Evolutionary conservation across 768 basidiomycete species (phyloP).

Genomic region (Auriculariales sp.): DNA sequence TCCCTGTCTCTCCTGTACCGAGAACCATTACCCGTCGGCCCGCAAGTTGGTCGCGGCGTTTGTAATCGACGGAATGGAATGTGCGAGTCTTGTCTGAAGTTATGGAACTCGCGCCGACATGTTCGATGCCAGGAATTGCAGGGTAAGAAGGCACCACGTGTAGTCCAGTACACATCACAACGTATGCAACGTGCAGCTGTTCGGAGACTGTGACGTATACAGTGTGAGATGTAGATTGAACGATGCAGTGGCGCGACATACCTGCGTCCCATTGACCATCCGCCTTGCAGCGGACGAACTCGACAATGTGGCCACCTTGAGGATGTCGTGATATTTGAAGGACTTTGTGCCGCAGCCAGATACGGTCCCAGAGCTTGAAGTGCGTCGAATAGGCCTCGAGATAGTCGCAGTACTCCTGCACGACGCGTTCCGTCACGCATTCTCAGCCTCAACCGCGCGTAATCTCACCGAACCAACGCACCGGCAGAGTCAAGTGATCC

Average conservation of each 20-base stretch:
- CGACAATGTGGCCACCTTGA: constrained; percentile 23
- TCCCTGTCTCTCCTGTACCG: constrained; percentile 48
- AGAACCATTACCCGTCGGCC: constrained; percentile 38
- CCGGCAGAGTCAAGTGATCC: constrained; percentile 33
- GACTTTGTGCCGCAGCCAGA: constrained; percentile 24
- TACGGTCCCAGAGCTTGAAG: constrained; percentile 24
- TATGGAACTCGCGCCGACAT: constrained; percentile 14
- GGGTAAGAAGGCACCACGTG: constrained; percentile 42
- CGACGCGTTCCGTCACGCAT: background rate
- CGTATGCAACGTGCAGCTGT: constrained; percentile 22
- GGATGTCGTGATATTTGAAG: constrained; percentile 20
- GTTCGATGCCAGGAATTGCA: constrained; percentile 31
- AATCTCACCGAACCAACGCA: constrained; percentile 6
- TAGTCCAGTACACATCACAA: constrained; percentile 41
- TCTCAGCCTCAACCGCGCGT: background rate
- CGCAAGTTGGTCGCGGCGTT: constrained; percentile 26
- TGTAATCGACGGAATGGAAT: constrained; percentile 41
- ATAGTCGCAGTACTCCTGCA: constrained; percentile 35
- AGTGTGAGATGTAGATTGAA: too few species aligned
- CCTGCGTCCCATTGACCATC: constrained; percentile 17
- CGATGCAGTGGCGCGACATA: constrained; percentile 7
- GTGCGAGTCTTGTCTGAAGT: constrained; percentile 5
- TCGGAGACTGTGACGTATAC: constrained; percentile 17
- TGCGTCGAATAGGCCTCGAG: constrained; percentile 29
- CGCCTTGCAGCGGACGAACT: constrained; percentile 15